Evolutionary conservation across 169 alveolate species (phyloP), one percentile per base, ranked within the genome.

Genomic region (Eimeria praecox): DNA sequence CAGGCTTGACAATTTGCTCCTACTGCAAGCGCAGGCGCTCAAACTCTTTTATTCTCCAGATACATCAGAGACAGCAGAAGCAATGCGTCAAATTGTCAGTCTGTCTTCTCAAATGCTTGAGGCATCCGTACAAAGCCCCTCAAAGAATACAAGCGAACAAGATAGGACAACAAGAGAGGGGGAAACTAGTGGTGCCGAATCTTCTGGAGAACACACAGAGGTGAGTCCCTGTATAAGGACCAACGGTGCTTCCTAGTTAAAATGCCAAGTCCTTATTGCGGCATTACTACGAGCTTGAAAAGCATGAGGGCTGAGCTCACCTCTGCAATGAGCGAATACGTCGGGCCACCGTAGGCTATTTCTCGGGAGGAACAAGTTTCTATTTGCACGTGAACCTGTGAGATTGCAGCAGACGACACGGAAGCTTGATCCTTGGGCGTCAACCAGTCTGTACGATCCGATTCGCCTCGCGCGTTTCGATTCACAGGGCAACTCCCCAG

Each of bases 381-480:
- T 5, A 44, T 82, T 33, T 30, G 71, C 30, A 10, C 52, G 33
- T 56, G 75, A 42, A 42, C 24, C 14, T 54, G 40, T 33, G 52
- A 38, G 8, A 59, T 38, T 52, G 71, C 75, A 56, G 27, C 92
- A 27, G 38, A 27, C 56, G n/a, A 56, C 71, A 30, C 38, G 40
- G 38, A 75, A 33, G 24, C 40, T 35, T 49, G 75, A 52, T 56
- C 75, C 92, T 30, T 85, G 92, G 94, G 94, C 78, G 27, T n/a
- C 94, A 24, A 66, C 94, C 62, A 87, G 83, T 33, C 82, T 87
- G 2, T 87, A 75, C 27, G 83, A 87, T n/a, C 94, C 94, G 35
- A 42, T 87, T 87, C 83, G 82, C n/a, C 35, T 87, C 38, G 71
- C 8, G 46, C 44, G n/a, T 24, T 44, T 49, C 18, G 83, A 66